Evolutionary conservation across 805 yeast genomes (phyloP).

Genomic region (Schwanniomyces sp.): DNA sequence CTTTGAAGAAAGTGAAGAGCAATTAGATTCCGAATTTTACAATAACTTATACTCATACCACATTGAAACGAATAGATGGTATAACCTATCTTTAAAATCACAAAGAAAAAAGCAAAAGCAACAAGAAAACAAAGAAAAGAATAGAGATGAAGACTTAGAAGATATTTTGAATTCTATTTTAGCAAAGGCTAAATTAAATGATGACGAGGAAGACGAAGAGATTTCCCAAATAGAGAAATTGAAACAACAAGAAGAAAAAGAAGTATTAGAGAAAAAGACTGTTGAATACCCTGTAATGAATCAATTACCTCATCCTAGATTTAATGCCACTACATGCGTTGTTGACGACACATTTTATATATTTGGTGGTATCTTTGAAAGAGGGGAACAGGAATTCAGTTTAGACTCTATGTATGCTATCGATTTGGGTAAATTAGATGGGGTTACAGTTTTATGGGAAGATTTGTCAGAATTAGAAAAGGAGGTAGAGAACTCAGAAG

Average conservation of each 20-base stretch:
- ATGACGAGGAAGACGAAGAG: slow-evolving; percentile 45
- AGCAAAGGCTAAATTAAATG: slow-evolving; percentile 69
- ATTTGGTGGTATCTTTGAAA: slow-evolving; percentile 89
- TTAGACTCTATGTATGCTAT: slow-evolving; percentile 85
- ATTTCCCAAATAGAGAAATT: slow-evolving; percentile 35
- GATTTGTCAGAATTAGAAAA: slow-evolving; percentile 60
- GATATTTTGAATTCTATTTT: slow-evolving; percentile 73
- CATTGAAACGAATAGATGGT: slow-evolving; percentile 87
- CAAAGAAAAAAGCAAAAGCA: slow-evolving; percentile 49
- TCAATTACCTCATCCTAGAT: slow-evolving; percentile 82
- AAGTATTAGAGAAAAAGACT: slow-evolving; percentile 38
- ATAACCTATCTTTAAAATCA: slow-evolving; percentile 62
- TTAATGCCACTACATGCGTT: slow-evolving; percentile 83
- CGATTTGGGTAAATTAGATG: slow-evolving; percentile 84
- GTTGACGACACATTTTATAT: slow-evolving; percentile 81
- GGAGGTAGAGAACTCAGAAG: slow-evolving; percentile 61
- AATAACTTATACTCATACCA: slow-evolving; percentile 82
- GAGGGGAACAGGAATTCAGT: slow-evolving; percentile 80
- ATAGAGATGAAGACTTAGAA: slow-evolving; percentile 79
- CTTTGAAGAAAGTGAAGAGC: slow-evolving; percentile 92
- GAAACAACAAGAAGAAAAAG: slow-evolving; percentile 36
- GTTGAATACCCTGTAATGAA: slow-evolving; percentile 56
- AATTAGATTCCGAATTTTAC: slow-evolving; percentile 79
- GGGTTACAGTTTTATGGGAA: slow-evolving; percentile 89
- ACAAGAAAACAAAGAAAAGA: slow-evolving; percentile 40